Evolutionary conservation across 495 filamentous ascomycete species (phyloP).

Genomic region (Neurospora sp.): DNA sequence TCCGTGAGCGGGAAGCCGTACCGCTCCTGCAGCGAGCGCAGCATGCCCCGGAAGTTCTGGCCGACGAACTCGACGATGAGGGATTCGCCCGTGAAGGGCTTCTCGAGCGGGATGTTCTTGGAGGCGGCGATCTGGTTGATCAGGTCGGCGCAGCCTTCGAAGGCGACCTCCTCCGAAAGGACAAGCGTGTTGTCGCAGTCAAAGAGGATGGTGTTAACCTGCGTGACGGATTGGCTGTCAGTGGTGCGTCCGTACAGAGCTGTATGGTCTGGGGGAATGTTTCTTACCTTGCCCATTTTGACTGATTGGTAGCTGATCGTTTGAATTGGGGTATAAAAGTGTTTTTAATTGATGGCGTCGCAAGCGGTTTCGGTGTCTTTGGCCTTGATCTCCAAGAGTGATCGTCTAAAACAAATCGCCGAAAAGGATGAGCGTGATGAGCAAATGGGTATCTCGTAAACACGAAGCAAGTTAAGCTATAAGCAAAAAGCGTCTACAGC

Average conservation of each 20-base stretch:
- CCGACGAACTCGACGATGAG: conserved; percentile 88
- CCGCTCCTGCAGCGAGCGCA: conserved; percentile 58
- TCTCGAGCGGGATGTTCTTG: conserved; percentile 41
- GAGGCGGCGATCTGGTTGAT: conserved; percentile 79
- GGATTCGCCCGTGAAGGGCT: conserved; percentile 68
- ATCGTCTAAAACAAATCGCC: neutral
- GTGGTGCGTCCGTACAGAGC: neutral
- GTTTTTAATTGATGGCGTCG: neutral
- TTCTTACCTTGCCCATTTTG: conserved; percentile 10
- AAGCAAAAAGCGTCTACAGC: neutral
- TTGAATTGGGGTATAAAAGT: neutral
- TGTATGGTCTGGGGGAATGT: neutral
- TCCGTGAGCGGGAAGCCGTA: conserved; percentile 57
- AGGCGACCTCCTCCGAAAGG: conserved; percentile 84
- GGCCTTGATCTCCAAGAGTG: neutral
- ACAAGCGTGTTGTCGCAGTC: conserved; percentile 98
- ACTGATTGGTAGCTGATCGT: neutral
- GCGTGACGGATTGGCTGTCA: neutral
- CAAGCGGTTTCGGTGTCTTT: neutral
- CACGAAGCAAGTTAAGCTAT: neutral
- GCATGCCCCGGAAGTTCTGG: conserved; percentile 93
- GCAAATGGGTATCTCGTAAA: neutral
- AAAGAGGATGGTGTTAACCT: conserved; percentile 57
- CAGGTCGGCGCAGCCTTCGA: conserved; percentile 87
- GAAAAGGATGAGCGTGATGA: neutral